Evolutionary conservation across 2,329 filamentous ascomycete species (phyloP).

Genomic region (Cordyceps tenuipes): DNA sequence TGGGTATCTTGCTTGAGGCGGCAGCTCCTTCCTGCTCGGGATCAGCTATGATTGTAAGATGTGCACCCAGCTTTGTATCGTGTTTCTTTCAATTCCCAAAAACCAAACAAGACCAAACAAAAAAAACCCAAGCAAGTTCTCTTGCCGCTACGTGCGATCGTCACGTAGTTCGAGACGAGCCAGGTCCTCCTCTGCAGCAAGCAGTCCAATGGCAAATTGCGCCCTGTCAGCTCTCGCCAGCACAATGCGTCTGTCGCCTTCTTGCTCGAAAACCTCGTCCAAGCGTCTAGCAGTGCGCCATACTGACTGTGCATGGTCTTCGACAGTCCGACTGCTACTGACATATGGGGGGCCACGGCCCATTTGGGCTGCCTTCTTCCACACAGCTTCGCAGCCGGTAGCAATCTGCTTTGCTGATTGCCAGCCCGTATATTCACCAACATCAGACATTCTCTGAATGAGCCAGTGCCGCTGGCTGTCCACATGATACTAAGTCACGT

Average conservation of each 20-base stretch:
- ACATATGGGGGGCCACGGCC: conserved; percentile 58
- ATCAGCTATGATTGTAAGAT: background rate
- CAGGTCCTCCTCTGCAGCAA: conserved; percentile 72
- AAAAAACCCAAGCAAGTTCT: background rate
- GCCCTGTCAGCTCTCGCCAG: conserved; percentile 55
- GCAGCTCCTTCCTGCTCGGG: background rate
- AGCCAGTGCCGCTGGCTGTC: conserved; percentile 68
- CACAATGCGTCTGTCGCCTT: conserved; percentile 40
- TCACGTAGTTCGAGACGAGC: conserved; percentile 50
- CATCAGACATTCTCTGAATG: conserved; percentile 63
- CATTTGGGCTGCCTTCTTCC: conserved; percentile 65
- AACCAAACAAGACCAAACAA: background rate
- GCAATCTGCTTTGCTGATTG: conserved; percentile 76
- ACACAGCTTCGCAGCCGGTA: conserved; percentile 73
- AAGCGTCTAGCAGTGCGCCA: conserved; percentile 44
- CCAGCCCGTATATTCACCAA: conserved; percentile 78
- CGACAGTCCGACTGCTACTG: conserved; percentile 24
- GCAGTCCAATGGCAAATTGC: conserved; percentile 69
- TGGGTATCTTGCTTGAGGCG: background rate
- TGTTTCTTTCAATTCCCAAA: background rate
- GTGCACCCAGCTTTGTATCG: background rate
- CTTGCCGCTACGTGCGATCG: conserved; percentile 11
- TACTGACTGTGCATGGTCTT: conserved; percentile 25
- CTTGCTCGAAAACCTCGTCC: conserved; percentile 40
- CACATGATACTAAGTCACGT: conserved; percentile 53